phyloP scores from a whole-genome alignment of 179 eudicot species.

The Silene vulgaris region DNA sequence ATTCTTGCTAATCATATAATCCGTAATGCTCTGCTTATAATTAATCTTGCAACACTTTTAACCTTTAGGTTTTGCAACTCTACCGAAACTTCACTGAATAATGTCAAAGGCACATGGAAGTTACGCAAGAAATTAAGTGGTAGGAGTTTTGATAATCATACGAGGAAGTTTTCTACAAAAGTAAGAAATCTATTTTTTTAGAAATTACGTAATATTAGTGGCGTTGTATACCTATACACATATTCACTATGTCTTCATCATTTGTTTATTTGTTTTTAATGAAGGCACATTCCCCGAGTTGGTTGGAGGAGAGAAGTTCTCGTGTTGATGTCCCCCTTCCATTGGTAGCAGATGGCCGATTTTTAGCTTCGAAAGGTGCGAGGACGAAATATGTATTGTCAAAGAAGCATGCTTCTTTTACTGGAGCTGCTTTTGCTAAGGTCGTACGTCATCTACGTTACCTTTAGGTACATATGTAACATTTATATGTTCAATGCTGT shows the following conservation, averaged over 20 bases:
- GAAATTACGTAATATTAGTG: background rate
- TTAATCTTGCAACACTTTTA: background rate
- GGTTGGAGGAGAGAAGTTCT: background rate
- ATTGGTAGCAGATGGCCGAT: background rate
- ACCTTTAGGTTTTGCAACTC: background rate
- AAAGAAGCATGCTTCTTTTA: background rate
- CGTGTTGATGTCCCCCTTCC: background rate
- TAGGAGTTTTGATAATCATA: too few species aligned
- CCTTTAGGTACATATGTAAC: background rate
- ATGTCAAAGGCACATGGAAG: too few species aligned
- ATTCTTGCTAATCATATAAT: background rate
- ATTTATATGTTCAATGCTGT: background rate
- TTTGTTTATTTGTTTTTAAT: background rate
- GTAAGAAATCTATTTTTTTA: background rate
- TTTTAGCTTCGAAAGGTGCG: background rate
- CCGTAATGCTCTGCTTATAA: background rate
- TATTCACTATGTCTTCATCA: background rate
- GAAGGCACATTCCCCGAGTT: background rate
- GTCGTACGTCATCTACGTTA: background rate
- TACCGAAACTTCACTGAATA: too few species aligned
- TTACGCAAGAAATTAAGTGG: too few species aligned
- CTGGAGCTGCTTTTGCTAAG: background rate
- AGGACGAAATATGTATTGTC: background rate
- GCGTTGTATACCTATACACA: background rate
- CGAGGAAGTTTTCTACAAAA: background rate